Evolutionary conservation across 1,284 basidiomycete species (phyloP).

Genomic region (Coriolopsis trogii): DNA sequence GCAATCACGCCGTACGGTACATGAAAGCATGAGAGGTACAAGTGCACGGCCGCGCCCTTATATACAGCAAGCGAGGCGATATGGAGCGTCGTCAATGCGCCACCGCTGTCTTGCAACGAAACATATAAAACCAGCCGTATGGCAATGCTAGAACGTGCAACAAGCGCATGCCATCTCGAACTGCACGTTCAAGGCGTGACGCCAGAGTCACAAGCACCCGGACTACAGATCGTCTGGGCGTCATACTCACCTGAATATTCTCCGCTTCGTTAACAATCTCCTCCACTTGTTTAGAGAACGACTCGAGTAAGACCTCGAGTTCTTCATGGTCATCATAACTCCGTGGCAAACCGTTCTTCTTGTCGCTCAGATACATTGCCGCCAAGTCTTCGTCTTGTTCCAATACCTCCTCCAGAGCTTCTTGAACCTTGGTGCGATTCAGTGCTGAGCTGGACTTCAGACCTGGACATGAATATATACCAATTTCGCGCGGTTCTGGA

Average conservation of each 20-base stretch:
- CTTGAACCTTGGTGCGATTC: slow-evolving; percentile 67
- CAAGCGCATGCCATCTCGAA: neutral
- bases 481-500: slow-evolving; percentile 87
- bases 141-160: neutral
- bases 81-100: no score
- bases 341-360: slow-evolving; percentile 60
- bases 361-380: slow-evolving; percentile 90
- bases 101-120: no score
- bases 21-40: no score
- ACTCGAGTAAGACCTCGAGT: slow-evolving; percentile 90
- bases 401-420: slow-evolving; percentile 87
- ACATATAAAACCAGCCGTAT: no score
- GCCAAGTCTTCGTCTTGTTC: slow-evolving; percentile 93
- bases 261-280: slow-evolving; percentile 94
- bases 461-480: slow-evolving; percentile 37
- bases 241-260: slow-evolving; percentile 79
- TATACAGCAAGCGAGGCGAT: no score
- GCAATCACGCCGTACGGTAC: neutral
- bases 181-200: no score
- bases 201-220: no score
- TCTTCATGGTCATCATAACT: slow-evolving; percentile 86
- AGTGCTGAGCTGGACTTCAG: no score
- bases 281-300: slow-evolving; percentile 94
- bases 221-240: no score
- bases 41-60: no score